Percentiles rank a stretch among this genome's conserved stretches.
Evolutionary conservation across 495 filamentous ascomycete genomes (phyloP).

Genomic region (Durotheca rogersii): DNA sequence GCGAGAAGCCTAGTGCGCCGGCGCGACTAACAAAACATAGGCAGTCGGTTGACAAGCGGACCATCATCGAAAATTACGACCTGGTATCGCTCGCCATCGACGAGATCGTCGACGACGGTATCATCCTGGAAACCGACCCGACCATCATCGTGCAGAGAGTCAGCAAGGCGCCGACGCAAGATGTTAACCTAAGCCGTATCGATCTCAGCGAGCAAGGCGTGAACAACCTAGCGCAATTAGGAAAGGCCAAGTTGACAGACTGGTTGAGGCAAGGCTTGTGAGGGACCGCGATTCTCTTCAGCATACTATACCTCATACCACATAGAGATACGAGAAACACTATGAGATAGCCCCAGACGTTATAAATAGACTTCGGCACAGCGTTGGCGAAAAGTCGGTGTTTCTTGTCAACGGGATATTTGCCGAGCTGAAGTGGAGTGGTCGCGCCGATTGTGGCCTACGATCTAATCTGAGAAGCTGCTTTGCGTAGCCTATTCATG

Average conservation of each 20-base stretch:
- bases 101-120: conserved; percentile 94
- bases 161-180: conserved; percentile 86
- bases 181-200: conserved; percentile 87
- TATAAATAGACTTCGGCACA: conserved; percentile 21
- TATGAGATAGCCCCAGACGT: conserved; percentile 15
- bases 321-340: too few species aligned
- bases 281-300: conserved; percentile 12
- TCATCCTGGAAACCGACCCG: conserved; percentile 95
- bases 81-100: conserved; percentile 86
- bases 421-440: conserved; percentile 14
- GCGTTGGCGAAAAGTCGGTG: conserved; percentile 36
- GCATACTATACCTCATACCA: too few species aligned
- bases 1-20: not conserved
- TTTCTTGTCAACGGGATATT: conserved; percentile 28
- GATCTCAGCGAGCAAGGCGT: conserved; percentile 95
- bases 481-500: conserved; percentile 94
- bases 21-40: conserved; percentile 41
- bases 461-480: conserved; percentile 60
- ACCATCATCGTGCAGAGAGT: conserved; percentile 88
- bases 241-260: conserved; percentile 88
- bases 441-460: conserved; percentile 33
- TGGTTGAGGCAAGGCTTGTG: conserved; percentile 79
- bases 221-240: conserved; percentile 92
- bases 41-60: conserved; percentile 94
- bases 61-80: conserved; percentile 97